Evolutionary conservation across 352 stramenopile species (phyloP).

Genomic region (Globisporangium megalacanthum): DNA sequence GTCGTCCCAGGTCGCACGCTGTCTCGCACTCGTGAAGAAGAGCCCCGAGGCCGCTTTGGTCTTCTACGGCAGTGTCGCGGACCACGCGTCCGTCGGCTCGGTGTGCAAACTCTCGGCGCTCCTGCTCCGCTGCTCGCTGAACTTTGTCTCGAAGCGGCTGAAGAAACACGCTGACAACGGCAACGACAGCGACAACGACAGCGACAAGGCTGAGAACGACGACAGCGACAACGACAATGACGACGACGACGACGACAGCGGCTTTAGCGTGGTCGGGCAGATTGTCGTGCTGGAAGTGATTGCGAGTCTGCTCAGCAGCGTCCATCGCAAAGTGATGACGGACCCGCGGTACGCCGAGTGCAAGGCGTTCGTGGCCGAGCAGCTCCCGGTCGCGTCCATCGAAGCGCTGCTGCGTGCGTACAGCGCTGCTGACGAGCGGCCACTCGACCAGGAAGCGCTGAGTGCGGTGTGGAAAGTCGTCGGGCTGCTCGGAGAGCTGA

Average conservation of each 20-base stretch:
- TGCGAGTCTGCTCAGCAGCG: conserved; percentile 62
- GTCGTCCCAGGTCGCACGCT: conserved; percentile 77
- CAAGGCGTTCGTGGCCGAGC: conserved; percentile 63
- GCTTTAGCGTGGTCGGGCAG: conserved; percentile 61
- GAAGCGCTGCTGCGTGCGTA: conserved; percentile 63
- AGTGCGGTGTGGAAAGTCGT: conserved; percentile 73
- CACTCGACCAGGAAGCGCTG: conserved; percentile 61
- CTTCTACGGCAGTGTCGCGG: conserved; percentile 74
- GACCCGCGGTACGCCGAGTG: conserved; percentile 69
- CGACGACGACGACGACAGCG: conserved; percentile 59
- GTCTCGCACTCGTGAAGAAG: conserved; percentile 74
- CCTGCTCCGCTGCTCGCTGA: conserved; percentile 67
- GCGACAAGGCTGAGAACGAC: conserved; percentile 17
- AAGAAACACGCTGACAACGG: conserved; percentile 33
- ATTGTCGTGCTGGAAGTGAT: conserved; percentile 77
- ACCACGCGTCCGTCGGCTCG: conserved; percentile 70
- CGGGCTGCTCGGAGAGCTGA: conserved; percentile 59
- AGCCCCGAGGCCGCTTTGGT: conserved; percentile 75
- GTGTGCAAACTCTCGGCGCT: conserved; percentile 79
- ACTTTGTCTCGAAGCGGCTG: conserved; percentile 66
- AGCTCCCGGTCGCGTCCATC: conserved; percentile 56
- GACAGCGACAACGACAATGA: conserved; percentile 26
- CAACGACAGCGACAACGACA: conserved; percentile 33
- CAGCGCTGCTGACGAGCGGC: conserved; percentile 31
- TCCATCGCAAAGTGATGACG: conserved; percentile 61